These are phyloP conservation scores for Silene uniflora DNA, from an alignment of 148 eudicot species.

Conservation along the genomic window DNA sequence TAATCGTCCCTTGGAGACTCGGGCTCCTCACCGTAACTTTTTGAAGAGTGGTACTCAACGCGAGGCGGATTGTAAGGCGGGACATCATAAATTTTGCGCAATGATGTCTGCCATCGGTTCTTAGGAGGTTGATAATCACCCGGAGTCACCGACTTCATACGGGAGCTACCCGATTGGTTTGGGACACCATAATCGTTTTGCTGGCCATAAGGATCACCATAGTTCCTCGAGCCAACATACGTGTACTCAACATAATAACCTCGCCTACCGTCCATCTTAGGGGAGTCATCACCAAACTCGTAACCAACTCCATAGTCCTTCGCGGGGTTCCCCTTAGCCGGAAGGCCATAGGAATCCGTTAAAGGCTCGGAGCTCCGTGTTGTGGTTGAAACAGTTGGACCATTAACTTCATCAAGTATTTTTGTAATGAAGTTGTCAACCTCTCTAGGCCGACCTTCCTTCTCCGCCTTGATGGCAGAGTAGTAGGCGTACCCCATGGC, in stretches of 20 bases:
- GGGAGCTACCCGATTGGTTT: neutral
- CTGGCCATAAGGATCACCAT: conserved; percentile 16
- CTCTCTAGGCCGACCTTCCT: conserved; percentile 26
- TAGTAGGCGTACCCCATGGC: conserved; percentile 5
- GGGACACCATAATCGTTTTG: conserved; percentile 19
- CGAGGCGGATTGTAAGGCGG: neutral
- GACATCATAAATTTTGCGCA: neutral
- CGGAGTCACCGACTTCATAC: neutral
- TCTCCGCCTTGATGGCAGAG: conserved; percentile 2
- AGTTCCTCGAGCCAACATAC: neutral
- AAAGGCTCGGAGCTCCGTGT: neutral
- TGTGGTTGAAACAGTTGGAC: conserved; percentile 10
- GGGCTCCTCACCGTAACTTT: neutral
- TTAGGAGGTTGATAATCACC: conserved; percentile 11
- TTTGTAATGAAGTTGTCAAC: conserved; percentile 23
- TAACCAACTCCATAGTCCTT: conserved; percentile 3
- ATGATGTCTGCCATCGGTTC: conserved; percentile 1
- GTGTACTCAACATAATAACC: conserved; percentile 14
- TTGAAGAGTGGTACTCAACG: neutral
- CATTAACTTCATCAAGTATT: conserved; percentile 34
- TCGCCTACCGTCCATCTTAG: neutral
- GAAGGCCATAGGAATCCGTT: conserved; percentile 10
- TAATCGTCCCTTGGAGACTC: neutral
- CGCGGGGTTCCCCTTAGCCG: conserved; percentile 1
- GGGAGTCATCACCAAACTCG: neutral